These are phyloP conservation scores for Populus tomentosa DNA, from an alignment of 441 rosid genomes.

Conservation along the genomic window DNA sequence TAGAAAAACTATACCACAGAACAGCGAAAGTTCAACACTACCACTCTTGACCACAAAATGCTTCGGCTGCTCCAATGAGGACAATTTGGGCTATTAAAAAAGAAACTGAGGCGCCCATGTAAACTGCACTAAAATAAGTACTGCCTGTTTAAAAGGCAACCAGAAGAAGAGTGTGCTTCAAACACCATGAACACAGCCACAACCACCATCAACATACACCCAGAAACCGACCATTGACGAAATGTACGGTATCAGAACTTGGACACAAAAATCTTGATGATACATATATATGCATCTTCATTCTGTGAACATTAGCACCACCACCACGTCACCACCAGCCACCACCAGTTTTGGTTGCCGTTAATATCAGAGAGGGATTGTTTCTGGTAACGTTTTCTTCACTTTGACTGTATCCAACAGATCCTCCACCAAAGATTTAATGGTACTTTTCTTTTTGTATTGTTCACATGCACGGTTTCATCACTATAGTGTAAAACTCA, in stretches of 20 bases:
- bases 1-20: too few relatives aligned
- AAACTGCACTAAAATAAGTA: constrained; percentile 5
- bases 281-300: not conserved
- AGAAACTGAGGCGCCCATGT: constrained; percentile 3
- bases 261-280: not conserved
- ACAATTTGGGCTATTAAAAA: not conserved
- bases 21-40: not conserved
- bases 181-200: constrained; percentile 3
- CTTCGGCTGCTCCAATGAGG: not conserved
- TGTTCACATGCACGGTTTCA: constrained; percentile 46
- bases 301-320: not conserved
- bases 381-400: constrained; percentile 19
- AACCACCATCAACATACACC: not conserved
- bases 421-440: constrained; percentile 21
- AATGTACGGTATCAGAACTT: not conserved
- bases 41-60: constrained; percentile 1
- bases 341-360: not conserved
- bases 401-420: constrained; percentile 15
- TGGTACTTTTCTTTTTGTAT: constrained; percentile 21
- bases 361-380: not conserved
- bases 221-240: constrained; percentile 4
- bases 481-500: constrained; percentile 50
- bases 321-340: not conserved
- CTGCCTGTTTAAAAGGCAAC: constrained; percentile 10
- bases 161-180: constrained; percentile 9